Evolutionary conservation across 202 grass and related monocot genomes (phyloP), one percentile per base, ranked within the genome.

Genomic region (Panicum virgatum): DNA sequence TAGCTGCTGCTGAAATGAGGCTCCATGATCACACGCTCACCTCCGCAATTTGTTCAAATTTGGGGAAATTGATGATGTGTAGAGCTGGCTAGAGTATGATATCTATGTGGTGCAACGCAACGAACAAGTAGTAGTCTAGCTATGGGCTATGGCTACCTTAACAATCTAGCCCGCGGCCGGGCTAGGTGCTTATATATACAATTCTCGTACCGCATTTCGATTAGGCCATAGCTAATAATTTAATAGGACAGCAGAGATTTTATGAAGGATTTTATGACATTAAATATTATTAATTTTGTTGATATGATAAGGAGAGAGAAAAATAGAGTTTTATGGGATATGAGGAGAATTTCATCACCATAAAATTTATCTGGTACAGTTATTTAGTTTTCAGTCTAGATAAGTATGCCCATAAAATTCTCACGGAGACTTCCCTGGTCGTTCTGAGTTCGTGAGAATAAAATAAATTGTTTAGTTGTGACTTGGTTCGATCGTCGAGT

Each of bases 121-220:
- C 11, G 27, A 6, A 18, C 16, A 6, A 37, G 20, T 54, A 54
- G 51, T 42, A 10, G 43, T 10, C 50, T 52, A 19, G 47, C 44
- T 46, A n/a, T n/a, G n/a, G n/a, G n/a, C n/a, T n/a, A 4, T 62
- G 18, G 34, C 32, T 65, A 11, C 30, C 7, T 65, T 9, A 0
- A 1, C 15, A 10, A 36, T 19, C 5, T 27, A 14, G 23, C 25
- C 4, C 63, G 14, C 43, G 0, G 13, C 9, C n/a, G n/a, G n/a
- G n/a, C 13, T 70, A 70, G 67, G 10, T 44, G 66, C 66, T 29
- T 69, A 69, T 69, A 47, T 69, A 69, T 27, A 44, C 22, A 27
- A 16, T 25, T 65, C 64, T 67, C 19, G 7, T 66, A 66, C 61
- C 5, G 8, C 26, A 30, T 30, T 30, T 15, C 5, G 58, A 15